A percentile compares a stretch with the other conserved stretches of the same genome.
These are phyloP conservation scores for Coprinellus micaceus DNA, from an alignment of 768 basidiomycete species.

Conservation along the genomic window DNA sequence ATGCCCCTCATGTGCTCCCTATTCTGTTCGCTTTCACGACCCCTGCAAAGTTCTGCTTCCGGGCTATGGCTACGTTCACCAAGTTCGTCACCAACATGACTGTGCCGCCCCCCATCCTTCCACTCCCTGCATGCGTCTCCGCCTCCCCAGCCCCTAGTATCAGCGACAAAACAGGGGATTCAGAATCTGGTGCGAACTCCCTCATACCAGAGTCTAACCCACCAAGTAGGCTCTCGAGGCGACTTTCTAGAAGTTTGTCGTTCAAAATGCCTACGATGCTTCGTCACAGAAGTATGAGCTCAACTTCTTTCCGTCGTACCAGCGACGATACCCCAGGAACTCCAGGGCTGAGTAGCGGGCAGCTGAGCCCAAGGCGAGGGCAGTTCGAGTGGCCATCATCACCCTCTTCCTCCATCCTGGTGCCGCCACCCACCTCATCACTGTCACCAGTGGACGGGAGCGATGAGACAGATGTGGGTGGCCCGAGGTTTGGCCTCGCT, in stretches of 20 bases:
- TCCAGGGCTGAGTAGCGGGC: not conserved
- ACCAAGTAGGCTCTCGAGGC: not conserved
- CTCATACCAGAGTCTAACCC: no score
- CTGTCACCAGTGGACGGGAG: constrained; percentile 6
- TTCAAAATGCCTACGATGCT: no score
- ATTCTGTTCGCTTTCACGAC: constrained; percentile 73
- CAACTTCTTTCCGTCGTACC: not conserved
- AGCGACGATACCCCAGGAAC: not conserved
- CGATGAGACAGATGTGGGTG: constrained; percentile 31
- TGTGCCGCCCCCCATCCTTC: not conserved
- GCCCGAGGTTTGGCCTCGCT: constrained; percentile 30
- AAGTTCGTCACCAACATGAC: constrained; percentile 59
- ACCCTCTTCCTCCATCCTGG: not conserved
- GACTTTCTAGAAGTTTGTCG: no score
- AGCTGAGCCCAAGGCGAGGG: not conserved
- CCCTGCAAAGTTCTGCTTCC: constrained; percentile 76
- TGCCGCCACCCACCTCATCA: not conserved
- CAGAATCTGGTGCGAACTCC: no score
- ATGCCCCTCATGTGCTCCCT: constrained; percentile 69
- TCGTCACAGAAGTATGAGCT: constrained; percentile 9
- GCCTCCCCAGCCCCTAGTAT: not conserved
- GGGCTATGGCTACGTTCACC: constrained; percentile 69
- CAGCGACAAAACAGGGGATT: constrained; percentile 4
- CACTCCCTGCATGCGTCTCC: not conserved
- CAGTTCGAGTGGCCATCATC: not conserved